Evolutionary conservation across 148 eudicot genomes (phyloP), one percentile per base, ranked within the genome.

Genomic region (Spergularia bocconei): DNA sequence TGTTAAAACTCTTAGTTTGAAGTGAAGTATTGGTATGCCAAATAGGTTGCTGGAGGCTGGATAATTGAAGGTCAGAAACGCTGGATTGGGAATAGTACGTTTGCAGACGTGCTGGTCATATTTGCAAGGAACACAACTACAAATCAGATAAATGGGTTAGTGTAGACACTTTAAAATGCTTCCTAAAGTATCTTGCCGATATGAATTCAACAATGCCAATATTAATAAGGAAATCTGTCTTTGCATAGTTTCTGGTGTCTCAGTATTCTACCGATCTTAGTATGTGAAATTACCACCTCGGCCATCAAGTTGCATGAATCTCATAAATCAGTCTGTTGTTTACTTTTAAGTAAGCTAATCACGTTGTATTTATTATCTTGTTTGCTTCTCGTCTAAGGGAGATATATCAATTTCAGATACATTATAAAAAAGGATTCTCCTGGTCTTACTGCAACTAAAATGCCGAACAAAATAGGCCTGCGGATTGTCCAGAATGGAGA

Each of bases 401-500:
- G 33, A 48, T 39, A 33, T 69, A 54, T 74, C 54, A 20, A 25
- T 79, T 82, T 52, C 86, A 93, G 97, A 69, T 93, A 77, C 79
- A 80, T 93, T 13, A 87, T 93, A 21, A 87, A 87, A 80, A 93
- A 91, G 87, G 88, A 87, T 80, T 71, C 88, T 33, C 91, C 93
- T 21, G 98, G 98, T 67, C 85, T 93, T 33, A 89, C 88, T 78
- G 88, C 86, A 71, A 93, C 98, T 1, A 93, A 93, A 79, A 93
- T 93, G 57, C 88, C 77, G 59, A 93, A 93, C 77, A 93, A 93
- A 78, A 91, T 93, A 74, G 97, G 97, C 61, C 84, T 93, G 59
- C 88, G 97, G 69, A 93, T 91, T 55, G 98, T 93, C 68, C 98
- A 93, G 77, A 93, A 93, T 82, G 98, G 95, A 73, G 98, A 93